Conservation (phyloP, 2,329 filamentous ascomycete genomes). For the Hypoxylon sp. region DNA sequence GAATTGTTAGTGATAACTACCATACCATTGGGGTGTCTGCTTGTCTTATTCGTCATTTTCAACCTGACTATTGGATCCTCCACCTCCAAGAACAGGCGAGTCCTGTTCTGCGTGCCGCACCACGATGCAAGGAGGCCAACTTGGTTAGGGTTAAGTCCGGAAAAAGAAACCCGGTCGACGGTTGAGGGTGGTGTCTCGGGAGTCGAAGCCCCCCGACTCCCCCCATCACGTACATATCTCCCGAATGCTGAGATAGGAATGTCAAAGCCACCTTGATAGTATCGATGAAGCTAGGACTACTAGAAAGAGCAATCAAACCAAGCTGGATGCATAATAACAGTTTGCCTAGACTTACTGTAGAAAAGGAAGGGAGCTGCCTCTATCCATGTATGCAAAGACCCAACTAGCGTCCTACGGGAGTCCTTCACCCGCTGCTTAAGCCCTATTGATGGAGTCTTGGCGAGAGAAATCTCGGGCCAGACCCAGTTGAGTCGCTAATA, state of each 20-base stretch:
- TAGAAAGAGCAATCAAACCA: not conserved
- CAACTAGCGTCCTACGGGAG: slow-evolving; percentile 15
- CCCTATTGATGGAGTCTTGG: slow-evolving; percentile 28
- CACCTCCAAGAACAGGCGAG: slow-evolving; percentile 13
- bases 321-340: slow-evolving; percentile 13
- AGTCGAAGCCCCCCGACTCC: slow-evolving; percentile 3
- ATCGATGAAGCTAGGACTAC: slow-evolving; percentile 8
- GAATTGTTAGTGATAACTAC: slow-evolving; percentile 29
- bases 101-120: slow-evolving; percentile 35
- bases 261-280: slow-evolving; percentile 4
- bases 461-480: slow-evolving; percentile 10
- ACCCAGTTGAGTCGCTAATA: slow-evolving; percentile 25
- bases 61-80: slow-evolving; percentile 20
- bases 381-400: slow-evolving; percentile 16
- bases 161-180: slow-evolving; percentile 34
- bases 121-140: slow-evolving; percentile 41
- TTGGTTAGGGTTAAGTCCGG: slow-evolving; percentile 22
- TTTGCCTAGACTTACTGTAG: slow-evolving; percentile 5
- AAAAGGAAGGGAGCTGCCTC: slow-evolving; percentile 1
- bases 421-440: slow-evolving; percentile 24
- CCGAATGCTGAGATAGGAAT: slow-evolving; percentile 11
- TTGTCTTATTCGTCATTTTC: slow-evolving; percentile 33
- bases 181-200: slow-evolving; percentile 10
- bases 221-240: slow-evolving; percentile 1
- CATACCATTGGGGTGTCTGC: slow-evolving; percentile 31